These are phyloP conservation scores for Gynochthodes officinalis DNA, from an alignment of 257 asterid genomes.

Conservation along the genomic window DNA sequence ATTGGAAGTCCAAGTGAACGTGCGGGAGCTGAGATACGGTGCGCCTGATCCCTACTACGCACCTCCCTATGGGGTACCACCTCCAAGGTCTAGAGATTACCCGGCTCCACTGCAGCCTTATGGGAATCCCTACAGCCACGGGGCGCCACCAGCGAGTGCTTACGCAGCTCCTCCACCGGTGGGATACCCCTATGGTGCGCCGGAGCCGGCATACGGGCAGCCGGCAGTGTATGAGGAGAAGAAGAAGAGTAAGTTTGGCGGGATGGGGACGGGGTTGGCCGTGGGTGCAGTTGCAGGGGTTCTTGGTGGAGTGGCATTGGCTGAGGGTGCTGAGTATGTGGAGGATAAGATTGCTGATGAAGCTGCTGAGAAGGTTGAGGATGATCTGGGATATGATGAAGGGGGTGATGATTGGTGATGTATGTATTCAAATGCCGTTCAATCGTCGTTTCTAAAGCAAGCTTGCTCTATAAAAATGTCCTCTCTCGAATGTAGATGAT, in stretches of 20 bases:
- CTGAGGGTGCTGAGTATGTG: slow-evolving; percentile 61
- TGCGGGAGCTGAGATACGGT: slow-evolving; percentile 54
- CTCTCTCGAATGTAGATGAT: too few species aligned
- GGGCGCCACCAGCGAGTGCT: slow-evolving; percentile 25
- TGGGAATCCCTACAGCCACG: slow-evolving; percentile 36
- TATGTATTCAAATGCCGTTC: too few species aligned
- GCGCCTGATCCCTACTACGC: slow-evolving; percentile 60
- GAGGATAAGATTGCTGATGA: slow-evolving; percentile 76
- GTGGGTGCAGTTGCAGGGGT: slow-evolving; percentile 94
- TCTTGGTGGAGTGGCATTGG: slow-evolving; percentile 78
- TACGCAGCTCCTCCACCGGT: slow-evolving; percentile 42
- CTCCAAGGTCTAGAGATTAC: slow-evolving; percentile 46
- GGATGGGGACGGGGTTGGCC: slow-evolving; percentile 94
- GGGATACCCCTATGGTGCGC: slow-evolving; percentile 46
- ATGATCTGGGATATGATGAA: slow-evolving; percentile 52
- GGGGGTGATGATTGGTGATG: slow-evolving; percentile 25
- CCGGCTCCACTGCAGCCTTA: slow-evolving; percentile 33
- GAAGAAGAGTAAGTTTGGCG: slow-evolving; percentile 70
- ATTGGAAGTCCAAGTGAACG: slow-evolving; percentile 41
- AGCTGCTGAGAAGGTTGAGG: slow-evolving; percentile 74
- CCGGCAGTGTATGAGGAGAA: slow-evolving; percentile 47
- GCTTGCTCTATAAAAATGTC: too few species aligned
- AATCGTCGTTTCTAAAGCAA: neutral
- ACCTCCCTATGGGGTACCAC: slow-evolving; percentile 60
- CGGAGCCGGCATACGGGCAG: slow-evolving; percentile 32